Percentiles rank a stretch among this genome's conserved stretches.
These are phyloP conservation scores for Paradendryphiella salina DNA, from an alignment of 2,329 filamentous ascomycete species.

Conservation along the genomic window DNA sequence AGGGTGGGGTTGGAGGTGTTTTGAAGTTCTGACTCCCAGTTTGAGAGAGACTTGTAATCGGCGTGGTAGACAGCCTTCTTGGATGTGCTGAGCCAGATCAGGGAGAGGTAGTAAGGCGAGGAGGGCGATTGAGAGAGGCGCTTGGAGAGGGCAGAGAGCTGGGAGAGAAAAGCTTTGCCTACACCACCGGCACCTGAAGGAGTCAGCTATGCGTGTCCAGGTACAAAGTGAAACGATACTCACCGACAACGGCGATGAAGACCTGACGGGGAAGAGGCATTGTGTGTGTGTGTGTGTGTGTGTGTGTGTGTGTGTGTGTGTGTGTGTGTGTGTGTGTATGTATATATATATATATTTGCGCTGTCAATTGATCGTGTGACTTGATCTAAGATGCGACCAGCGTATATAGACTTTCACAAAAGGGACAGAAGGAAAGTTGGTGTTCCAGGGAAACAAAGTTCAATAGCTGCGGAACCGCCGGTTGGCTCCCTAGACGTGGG, in stretches of 20 bases:
- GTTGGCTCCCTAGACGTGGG: constrained; percentile 20
- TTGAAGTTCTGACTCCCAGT: constrained; percentile 64
- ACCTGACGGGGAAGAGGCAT: constrained; percentile 52
- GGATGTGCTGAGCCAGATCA: constrained; percentile 85
- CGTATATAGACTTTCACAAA: neutral
- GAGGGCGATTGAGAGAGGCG: constrained; percentile 58
- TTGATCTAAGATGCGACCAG: neutral
- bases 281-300: constrained; percentile 13
- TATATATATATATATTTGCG: too few species aligned
- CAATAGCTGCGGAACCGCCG: constrained; percentile 13
- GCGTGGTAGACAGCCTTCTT: constrained; percentile 77
- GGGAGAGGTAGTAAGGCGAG: constrained; percentile 69
- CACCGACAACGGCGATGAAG: constrained; percentile 55
- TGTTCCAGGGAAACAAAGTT: neutral
- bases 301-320: constrained; percentile 14
- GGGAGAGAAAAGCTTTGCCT: constrained; percentile 84
- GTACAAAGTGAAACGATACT: constrained; percentile 2
- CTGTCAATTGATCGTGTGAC: constrained; percentile 3
- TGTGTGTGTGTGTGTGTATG: neutral
- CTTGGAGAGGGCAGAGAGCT: constrained; percentile 70
- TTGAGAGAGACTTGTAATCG: constrained; percentile 69
- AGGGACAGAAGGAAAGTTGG: neutral
- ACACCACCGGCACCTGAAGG: constrained; percentile 82
- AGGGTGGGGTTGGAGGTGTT: constrained; percentile 67
- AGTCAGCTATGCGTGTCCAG: constrained; percentile 11